phyloP scores from a whole-genome alignment of 2,329 filamentous ascomycete genomes.

The Chaetomium strumarium region DNA sequence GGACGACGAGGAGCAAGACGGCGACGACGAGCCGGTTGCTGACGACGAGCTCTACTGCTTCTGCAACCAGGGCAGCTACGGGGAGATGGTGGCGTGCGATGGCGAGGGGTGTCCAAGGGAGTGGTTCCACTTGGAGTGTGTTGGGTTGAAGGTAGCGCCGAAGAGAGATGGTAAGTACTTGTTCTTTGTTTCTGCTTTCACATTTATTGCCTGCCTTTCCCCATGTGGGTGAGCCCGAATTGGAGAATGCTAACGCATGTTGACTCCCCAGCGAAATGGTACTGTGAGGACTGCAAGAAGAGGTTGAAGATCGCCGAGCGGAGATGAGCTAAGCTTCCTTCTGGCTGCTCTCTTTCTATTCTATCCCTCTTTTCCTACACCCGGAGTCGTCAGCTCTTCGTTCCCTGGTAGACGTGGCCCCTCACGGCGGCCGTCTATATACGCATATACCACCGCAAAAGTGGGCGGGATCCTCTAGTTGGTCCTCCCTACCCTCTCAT shows the following conservation, averaged over 20 bases:
- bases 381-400: too few species aligned
- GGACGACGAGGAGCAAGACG: slow-evolving; percentile 50
- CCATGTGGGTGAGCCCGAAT: neutral
- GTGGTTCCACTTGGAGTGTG: slow-evolving; percentile 81
- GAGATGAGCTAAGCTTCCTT: slow-evolving; percentile 25
- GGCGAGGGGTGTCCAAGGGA: slow-evolving; percentile 65
- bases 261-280: slow-evolving; percentile 62
- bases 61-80: slow-evolving; percentile 74
- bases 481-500: too few species aligned
- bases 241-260: slow-evolving; percentile 26
- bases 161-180: slow-evolving; percentile 61
- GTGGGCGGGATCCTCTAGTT: too few species aligned
- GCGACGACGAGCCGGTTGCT: slow-evolving; percentile 54
- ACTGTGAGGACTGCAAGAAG: slow-evolving; percentile 72
- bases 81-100: slow-evolving; percentile 80
- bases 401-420: too few species aligned
- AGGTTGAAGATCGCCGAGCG: slow-evolving; percentile 49
- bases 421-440: too few species aligned
- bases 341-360: neutral
- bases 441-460: too few species aligned
- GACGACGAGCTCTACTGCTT: slow-evolving; percentile 74
- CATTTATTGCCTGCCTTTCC: neutral
- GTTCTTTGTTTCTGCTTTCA: neutral
- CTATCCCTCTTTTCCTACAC: neutral
- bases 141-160: slow-evolving; percentile 73